phyloP scores from a whole-genome alignment of 352 stramenopile genomes.

The Elongisporangium anandrum region DNA sequence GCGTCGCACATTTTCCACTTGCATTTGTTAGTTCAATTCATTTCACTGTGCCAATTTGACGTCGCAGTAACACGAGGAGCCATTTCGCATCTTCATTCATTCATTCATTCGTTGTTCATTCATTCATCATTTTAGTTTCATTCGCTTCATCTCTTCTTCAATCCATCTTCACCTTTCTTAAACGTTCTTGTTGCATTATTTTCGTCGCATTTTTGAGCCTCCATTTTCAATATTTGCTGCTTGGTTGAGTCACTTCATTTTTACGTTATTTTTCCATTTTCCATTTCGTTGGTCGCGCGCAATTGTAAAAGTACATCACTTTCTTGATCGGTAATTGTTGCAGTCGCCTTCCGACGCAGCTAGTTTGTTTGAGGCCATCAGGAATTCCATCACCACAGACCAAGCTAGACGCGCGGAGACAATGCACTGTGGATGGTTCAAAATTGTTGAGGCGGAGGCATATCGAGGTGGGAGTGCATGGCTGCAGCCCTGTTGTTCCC shows the following conservation, averaged over 20 bases:
- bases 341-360: no score
- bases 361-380: no score
- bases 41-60: background rate
- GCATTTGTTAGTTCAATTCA: conserved; percentile 8
- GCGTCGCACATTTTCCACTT: conserved; percentile 6
- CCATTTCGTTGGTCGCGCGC: no score
- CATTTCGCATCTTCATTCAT: no score
- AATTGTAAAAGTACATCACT: no score
- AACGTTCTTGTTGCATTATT: conserved; percentile 3
- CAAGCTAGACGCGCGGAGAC: no score
- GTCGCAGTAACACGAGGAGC: no score
- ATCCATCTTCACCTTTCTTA: conserved; percentile 4
- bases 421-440: no score
- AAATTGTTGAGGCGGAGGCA: no score
- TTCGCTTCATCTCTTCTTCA: conserved; percentile 3
- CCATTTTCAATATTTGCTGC: conserved; percentile 4
- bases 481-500: background rate
- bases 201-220: conserved; percentile 6
- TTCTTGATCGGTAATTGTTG: no score
- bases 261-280: background rate
- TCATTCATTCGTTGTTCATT: background rate
- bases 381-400: no score
- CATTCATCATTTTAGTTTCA: conserved; percentile 3
- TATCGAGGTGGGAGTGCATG: no score
- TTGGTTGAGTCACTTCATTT: conserved; percentile 4